Evolutionary conservation across 2,329 filamentous ascomycete genomes (phyloP).

Genomic region (Aspergillus tanneri): DNA sequence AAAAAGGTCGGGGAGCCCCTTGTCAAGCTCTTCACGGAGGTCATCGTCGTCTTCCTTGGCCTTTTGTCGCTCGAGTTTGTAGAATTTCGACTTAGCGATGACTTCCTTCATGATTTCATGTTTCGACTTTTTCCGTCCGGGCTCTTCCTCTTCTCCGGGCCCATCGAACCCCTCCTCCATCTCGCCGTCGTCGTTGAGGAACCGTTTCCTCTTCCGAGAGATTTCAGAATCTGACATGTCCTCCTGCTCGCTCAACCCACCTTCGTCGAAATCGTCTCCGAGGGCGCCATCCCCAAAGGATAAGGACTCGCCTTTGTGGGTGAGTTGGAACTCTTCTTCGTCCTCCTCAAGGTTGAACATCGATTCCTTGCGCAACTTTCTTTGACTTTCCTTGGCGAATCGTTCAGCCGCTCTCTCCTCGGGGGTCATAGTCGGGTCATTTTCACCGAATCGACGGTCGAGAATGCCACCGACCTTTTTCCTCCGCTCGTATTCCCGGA

Average conservation of each 20-base stretch:
- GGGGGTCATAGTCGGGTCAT: constrained; percentile 87
- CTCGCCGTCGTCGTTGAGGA: constrained; percentile 44
- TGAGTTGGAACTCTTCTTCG: constrained; percentile 68
- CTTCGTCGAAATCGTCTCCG: constrained; percentile 76
- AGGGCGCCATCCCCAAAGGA: constrained; percentile 57
- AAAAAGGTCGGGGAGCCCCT: constrained; percentile 75
- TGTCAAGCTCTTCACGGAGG: constrained; percentile 77
- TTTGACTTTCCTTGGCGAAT: constrained; percentile 84
- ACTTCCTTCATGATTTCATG: constrained; percentile 97
- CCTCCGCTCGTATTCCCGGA: constrained; percentile 84
- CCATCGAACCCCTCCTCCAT: constrained; percentile 42
- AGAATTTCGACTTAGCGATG: constrained; percentile 91
- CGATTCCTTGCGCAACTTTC: constrained; percentile 70
- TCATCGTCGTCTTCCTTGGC: constrained; percentile 93
- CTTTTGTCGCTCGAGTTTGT: constrained; percentile 92
- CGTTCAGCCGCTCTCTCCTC: constrained; percentile 90
- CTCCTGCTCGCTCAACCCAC: constrained; percentile 61
- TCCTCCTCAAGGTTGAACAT: constrained; percentile 91
- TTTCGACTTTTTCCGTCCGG: constrained; percentile 88
- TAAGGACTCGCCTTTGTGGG: constrained; percentile 77
- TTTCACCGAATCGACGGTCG: constrained; percentile 92
- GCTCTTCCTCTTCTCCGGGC: constrained; percentile 57
- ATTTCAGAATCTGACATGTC: constrained; percentile 59
- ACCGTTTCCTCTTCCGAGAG: constrained; percentile 50
- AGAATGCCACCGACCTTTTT: constrained; percentile 91